Conservation (phyloP, 179 eudicot species). For the Silene vulgaris region DNA sequence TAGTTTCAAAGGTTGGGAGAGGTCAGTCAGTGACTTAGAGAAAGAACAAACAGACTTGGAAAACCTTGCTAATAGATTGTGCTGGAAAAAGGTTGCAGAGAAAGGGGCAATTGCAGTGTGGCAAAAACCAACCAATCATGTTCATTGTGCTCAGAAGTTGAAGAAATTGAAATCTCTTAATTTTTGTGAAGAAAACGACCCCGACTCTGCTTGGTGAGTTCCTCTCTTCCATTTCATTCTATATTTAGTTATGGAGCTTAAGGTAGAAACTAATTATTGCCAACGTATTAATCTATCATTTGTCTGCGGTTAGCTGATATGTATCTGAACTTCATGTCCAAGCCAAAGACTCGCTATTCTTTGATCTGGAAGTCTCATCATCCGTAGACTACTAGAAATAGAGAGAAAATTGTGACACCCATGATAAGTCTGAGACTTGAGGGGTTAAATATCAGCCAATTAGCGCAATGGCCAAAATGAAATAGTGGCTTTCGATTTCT, state of each 20-base stretch:
- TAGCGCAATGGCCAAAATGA: too few species aligned
- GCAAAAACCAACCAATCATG: slow-evolving; percentile 60
- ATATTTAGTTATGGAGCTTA: not conserved
- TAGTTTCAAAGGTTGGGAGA: slow-evolving; percentile 48
- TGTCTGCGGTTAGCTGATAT: too few species aligned
- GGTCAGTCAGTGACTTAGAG: slow-evolving; percentile 37
- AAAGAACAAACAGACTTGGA: slow-evolving; percentile 52
- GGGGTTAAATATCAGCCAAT: too few species aligned
- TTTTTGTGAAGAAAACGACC: slow-evolving; percentile 40
- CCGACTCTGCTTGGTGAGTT: slow-evolving; percentile 57
- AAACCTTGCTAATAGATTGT: slow-evolving; percentile 45
- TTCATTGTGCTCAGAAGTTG: slow-evolving; percentile 41
- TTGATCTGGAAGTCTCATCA: too few species aligned
- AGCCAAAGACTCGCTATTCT: too few species aligned
- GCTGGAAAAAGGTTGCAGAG: slow-evolving; percentile 59
- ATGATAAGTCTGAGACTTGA: too few species aligned
- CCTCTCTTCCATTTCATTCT: not conserved
- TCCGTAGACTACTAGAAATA: too few species aligned
- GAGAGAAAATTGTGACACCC: too few species aligned
- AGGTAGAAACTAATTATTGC: not conserved
- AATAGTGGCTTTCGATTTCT: too few species aligned
- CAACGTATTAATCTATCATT: too few species aligned
- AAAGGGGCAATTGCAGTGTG: slow-evolving; percentile 51
- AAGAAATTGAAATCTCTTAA: slow-evolving; percentile 36
- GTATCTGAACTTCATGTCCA: too few species aligned